phyloP scores from a whole-genome alignment of 805 yeast genomes.

The Brettanomyces naardenensis region DNA sequence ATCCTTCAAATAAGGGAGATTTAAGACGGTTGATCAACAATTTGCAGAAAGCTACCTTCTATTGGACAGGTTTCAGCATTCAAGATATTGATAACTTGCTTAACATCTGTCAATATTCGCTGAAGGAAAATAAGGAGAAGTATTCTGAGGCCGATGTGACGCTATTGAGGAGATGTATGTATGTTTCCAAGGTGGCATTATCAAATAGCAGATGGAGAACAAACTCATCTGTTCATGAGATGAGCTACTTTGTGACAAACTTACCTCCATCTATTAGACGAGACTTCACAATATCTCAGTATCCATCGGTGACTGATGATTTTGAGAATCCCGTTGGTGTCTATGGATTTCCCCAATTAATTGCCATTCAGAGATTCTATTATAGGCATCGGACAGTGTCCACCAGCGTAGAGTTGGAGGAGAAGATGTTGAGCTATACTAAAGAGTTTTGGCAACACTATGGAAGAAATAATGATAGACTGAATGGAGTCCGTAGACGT shows the following conservation, averaged over 20 bases:
- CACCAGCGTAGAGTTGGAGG: slow-evolving; percentile 22
- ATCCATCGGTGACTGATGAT: slow-evolving; percentile 27
- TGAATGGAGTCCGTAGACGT: slow-evolving; percentile 3
- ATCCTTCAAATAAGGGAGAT: slow-evolving; percentile 46
- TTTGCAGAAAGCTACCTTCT: slow-evolving; percentile 59
- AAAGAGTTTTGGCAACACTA: slow-evolving; percentile 45
- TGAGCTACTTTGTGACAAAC: slow-evolving; percentile 45
- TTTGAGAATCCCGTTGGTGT: slow-evolving; percentile 46
- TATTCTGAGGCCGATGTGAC: slow-evolving; percentile 32
- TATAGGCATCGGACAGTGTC: slow-evolving; percentile 42
- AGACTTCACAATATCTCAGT: slow-evolving; percentile 37
- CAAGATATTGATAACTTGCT: slow-evolving; percentile 48
- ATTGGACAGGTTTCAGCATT: slow-evolving; percentile 67
- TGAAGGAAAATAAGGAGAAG: slow-evolving; percentile 26
- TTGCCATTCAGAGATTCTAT: slow-evolving; percentile 42
- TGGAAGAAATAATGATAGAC: slow-evolving; percentile 30
- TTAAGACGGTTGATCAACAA: slow-evolving; percentile 51
- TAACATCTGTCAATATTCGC: slow-evolving; percentile 37
- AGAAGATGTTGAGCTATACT: slow-evolving; percentile 28
- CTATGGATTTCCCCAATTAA: slow-evolving; percentile 55
- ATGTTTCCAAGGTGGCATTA: slow-evolving; percentile 41
- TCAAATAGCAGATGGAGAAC: slow-evolving; percentile 50
- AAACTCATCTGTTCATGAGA: slow-evolving; percentile 53
- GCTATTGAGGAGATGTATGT: slow-evolving; percentile 36
- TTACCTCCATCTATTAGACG: slow-evolving; percentile 34